Evolutionary conservation across 176 grass and related monocot genomes (phyloP).

Genomic region (Aegilops umbellulata): DNA sequence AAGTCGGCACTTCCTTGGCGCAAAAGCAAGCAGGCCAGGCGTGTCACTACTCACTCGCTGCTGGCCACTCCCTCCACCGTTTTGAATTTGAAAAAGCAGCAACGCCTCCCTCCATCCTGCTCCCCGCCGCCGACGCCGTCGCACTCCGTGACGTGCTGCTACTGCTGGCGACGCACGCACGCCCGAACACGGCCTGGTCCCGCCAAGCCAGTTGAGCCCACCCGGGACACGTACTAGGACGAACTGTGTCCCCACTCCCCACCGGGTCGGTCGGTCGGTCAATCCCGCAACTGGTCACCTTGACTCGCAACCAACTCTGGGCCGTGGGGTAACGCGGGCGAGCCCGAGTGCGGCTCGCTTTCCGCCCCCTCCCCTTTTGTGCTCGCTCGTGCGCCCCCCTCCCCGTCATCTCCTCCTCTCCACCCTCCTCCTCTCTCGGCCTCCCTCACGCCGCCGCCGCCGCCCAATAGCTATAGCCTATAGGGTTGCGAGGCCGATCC

Average conservation of each 20-base stretch:
- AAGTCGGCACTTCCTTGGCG: neutral
- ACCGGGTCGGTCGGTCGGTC: neutral
- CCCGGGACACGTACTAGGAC: neutral
- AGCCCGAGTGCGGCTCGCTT: neutral
- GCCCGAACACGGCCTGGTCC: neutral
- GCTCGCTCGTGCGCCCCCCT: neutral
- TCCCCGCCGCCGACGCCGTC: conserved; percentile 6
- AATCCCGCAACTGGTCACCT: neutral
- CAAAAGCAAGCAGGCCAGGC: neutral
- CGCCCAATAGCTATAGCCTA: too few relatives aligned
- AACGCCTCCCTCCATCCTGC: neutral
- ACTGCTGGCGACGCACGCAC: neutral
- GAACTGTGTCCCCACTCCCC: neutral
- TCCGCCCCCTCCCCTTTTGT: neutral
- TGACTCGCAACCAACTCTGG: neutral
- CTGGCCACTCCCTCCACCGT: conserved; percentile 28
- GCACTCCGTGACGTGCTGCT: neutral
- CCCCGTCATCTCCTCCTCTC: neutral
- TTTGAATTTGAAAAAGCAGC: conserved; percentile 55
- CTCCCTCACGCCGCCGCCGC: neutral
- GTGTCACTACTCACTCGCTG: neutral
- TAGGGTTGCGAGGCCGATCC: conserved; percentile 1
- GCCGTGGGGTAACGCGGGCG: neutral
- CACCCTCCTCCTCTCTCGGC: neutral
- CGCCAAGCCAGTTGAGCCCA: neutral